Conservation (phyloP, 495 filamentous ascomycete species). For the Penicillium riverlandense region DNA sequence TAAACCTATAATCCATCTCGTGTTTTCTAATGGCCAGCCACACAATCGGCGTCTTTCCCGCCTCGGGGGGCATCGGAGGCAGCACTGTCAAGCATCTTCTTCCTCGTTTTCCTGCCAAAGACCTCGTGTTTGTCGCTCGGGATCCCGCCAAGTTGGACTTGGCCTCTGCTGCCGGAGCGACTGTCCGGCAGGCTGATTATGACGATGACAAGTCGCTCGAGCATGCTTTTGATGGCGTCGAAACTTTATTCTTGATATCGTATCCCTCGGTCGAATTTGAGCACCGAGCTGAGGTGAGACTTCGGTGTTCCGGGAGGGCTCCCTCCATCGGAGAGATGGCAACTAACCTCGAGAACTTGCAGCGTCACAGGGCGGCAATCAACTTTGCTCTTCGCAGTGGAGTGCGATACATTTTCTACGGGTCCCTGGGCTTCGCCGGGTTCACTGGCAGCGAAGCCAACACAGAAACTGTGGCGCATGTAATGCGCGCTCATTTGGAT, state of each 20-base stretch:
- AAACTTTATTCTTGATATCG: slow-evolving; percentile 22
- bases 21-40: too few species aligned
- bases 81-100: slow-evolving; percentile 36
- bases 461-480: slow-evolving; percentile 30
- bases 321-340: too few species aligned
- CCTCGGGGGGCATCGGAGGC: slow-evolving; percentile 30
- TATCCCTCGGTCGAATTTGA: slow-evolving; percentile 20
- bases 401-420: slow-evolving; percentile 54
- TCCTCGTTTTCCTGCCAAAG: slow-evolving; percentile 15
- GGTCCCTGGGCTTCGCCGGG: slow-evolving; percentile 45
- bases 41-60: slow-evolving; percentile 31
- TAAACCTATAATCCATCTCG: too few species aligned
- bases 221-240: slow-evolving; percentile 16
- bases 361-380: slow-evolving; percentile 41
- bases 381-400: slow-evolving; percentile 45
- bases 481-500: slow-evolving; percentile 58
- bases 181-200: slow-evolving; percentile 18
- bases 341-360: background rate
- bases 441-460: slow-evolving; percentile 17
- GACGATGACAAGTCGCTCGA: slow-evolving; percentile 10
- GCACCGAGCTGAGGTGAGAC: slow-evolving; percentile 15
- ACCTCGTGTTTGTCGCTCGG: slow-evolving; percentile 30
- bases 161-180: slow-evolving; percentile 8
- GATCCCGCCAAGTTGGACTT: slow-evolving; percentile 23
- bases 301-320: background rate